A percentile compares a stretch with the other conserved stretches of the same genome.
Evolutionary conservation across 1,139 yeast genomes (phyloP).

Genomic region (Magnusiomyces starmeri): DNA sequence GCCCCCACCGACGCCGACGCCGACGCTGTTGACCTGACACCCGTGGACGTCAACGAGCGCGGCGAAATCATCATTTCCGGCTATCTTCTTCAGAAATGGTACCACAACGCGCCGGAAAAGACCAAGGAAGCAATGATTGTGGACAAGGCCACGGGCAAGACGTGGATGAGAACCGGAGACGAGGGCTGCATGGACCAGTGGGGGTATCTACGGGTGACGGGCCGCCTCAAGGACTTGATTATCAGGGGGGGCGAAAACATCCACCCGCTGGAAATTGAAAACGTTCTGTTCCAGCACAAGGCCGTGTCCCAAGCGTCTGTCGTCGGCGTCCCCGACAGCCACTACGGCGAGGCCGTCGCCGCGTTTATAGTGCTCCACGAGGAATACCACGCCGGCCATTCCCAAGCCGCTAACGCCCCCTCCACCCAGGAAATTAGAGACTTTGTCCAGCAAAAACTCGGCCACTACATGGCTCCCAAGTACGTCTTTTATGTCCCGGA

Average conservation of each 20-base stretch:
- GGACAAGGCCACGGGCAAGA: constrained; percentile 21
- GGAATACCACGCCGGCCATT: constrained; percentile 14
- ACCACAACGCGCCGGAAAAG: constrained; percentile 26
- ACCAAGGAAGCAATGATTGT: constrained; percentile 28
- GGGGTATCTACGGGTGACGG: constrained; percentile 31
- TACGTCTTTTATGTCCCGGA: constrained; percentile 28
- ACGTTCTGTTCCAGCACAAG: constrained; percentile 29
- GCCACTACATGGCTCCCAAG: constrained; percentile 32
- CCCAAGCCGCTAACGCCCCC: neutral
- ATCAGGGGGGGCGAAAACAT: constrained; percentile 36
- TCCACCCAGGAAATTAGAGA: constrained; percentile 21
- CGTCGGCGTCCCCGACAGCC: constrained; percentile 31
- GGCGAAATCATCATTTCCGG: constrained; percentile 33
- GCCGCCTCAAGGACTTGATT: constrained; percentile 33
- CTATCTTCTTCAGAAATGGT: constrained; percentile 28
- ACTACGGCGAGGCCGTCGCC: constrained; percentile 33
- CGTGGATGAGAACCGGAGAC: constrained; percentile 35
- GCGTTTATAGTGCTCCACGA: constrained; percentile 27
- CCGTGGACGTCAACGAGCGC: constrained; percentile 24
- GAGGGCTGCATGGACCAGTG: constrained; percentile 31
- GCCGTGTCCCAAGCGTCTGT: constrained; percentile 30
- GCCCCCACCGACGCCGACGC: constrained; percentile 7
- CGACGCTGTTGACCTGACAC: constrained; percentile 20
- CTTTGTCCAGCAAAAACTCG: constrained; percentile 25
- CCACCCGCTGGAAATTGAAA: constrained; percentile 33